Conservation (phyloP, 352 stramenopile species). For the Phytopythium sindhum region DNA sequence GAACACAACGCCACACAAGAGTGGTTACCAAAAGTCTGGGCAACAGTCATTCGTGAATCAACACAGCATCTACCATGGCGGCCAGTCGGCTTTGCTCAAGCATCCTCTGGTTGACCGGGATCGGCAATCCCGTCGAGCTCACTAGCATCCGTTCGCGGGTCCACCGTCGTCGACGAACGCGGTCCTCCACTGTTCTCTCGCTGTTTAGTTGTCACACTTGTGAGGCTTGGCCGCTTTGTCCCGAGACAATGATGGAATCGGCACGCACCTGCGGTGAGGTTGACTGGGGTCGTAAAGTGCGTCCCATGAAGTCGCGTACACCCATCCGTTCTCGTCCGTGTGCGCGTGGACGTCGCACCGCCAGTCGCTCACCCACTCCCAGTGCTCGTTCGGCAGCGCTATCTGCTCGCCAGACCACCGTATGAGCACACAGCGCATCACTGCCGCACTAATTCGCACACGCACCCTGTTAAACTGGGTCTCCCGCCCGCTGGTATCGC, state of each 20-base stretch:
- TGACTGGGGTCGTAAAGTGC: conserved; percentile 24
- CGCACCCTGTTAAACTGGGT: conserved; percentile 39
- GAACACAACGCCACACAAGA: not conserved
- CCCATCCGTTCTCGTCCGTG: conserved; percentile 57
- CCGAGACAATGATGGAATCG: not conserved
- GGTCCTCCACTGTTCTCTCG: conserved; percentile 28
- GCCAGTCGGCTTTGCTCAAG: conserved; percentile 27
- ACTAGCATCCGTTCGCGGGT: conserved; percentile 54
- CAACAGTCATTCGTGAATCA: not conserved
- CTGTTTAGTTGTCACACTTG: conserved; percentile 10
- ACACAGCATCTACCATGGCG: conserved; percentile 27
- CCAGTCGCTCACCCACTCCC: conserved; percentile 65
- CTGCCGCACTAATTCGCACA: not conserved
- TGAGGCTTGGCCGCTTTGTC: not conserved
- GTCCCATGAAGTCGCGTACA: conserved; percentile 38
- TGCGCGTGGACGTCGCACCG: conserved; percentile 30
- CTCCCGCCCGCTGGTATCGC: conserved; percentile 24
- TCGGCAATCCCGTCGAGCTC: conserved; percentile 26
- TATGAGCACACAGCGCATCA: not conserved
- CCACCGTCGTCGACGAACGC: conserved; percentile 52
- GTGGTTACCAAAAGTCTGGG: not conserved
- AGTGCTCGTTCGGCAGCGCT: conserved; percentile 41
- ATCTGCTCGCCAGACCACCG: conserved; percentile 22
- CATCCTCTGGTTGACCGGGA: conserved; percentile 21
- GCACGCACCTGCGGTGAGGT: conserved; percentile 16